phyloP scores from a whole-genome alignment of 768 basidiomycete species.

The Rhizopogon vulgaris region DNA sequence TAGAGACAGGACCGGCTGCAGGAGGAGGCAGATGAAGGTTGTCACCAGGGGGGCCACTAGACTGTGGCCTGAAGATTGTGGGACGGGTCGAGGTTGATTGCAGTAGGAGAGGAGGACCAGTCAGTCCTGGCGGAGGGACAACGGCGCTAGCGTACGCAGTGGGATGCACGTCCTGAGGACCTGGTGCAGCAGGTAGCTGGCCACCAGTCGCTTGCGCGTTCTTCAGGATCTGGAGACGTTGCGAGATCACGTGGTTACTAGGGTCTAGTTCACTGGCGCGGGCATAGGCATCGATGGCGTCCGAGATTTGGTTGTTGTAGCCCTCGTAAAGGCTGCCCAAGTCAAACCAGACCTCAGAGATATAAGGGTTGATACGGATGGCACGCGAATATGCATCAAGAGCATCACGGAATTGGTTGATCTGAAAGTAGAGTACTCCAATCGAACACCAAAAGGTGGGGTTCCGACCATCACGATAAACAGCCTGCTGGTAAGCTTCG shows the following conservation, averaged over 20 bases:
- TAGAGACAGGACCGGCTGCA: slow-evolving; percentile 38
- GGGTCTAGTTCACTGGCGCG: slow-evolving; percentile 94
- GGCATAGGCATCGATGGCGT: slow-evolving; percentile 97
- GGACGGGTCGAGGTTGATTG: slow-evolving; percentile 41
- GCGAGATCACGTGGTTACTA: slow-evolving; percentile 72
- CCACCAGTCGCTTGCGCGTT: slow-evolving; percentile 72
- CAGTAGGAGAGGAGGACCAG: slow-evolving; percentile 61
- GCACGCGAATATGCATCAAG: slow-evolving; percentile 98
- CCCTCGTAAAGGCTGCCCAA: slow-evolving; percentile 95
- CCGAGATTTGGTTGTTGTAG: slow-evolving; percentile 98
- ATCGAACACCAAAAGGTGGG: slow-evolving; percentile 99
- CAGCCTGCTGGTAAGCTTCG: slow-evolving; percentile 98
- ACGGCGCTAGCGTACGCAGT: slow-evolving; percentile 85
- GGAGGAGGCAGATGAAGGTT: slow-evolving; percentile 53
- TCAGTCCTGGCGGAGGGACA: slow-evolving; percentile 62
- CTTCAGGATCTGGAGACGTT: slow-evolving; percentile 71
- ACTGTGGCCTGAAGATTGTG: slow-evolving; percentile 60
- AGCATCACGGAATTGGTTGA: slow-evolving; percentile 98
- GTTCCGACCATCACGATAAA: slow-evolving; percentile 97
- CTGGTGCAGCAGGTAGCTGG: slow-evolving; percentile 79
- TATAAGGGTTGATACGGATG: slow-evolving; percentile 98
- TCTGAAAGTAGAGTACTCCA: slow-evolving; percentile 98
- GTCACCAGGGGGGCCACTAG: slow-evolving; percentile 46
- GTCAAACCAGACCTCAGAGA: slow-evolving; percentile 79
- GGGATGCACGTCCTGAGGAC: slow-evolving; percentile 93